A percentile compares a stretch with the other conserved stretches of the same genome.
Evolutionary conservation across 2,329 filamentous ascomycete genomes (phyloP).

Genomic region (Colletotrichum aenigma): DNA sequence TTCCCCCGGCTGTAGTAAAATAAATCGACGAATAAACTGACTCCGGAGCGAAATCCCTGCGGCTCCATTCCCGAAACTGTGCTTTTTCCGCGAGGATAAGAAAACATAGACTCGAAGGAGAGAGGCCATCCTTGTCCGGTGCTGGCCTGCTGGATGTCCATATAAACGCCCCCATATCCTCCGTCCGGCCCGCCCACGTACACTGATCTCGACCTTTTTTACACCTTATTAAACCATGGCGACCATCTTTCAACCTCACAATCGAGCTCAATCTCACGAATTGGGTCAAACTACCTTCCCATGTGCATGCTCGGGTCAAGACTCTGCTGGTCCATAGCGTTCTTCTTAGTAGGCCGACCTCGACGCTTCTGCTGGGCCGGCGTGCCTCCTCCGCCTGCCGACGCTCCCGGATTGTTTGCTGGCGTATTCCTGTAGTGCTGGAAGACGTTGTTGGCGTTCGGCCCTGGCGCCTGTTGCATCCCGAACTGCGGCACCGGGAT

Average conservation of each 20-base stretch:
- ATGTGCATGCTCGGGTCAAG: constrained; percentile 15
- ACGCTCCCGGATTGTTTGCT: not conserved
- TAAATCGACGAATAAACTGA: not conserved
- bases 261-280: not conserved
- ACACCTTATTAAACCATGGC: not conserved
- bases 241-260: not conserved
- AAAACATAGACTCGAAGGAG: not conserved
- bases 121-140: not conserved
- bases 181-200: not conserved
- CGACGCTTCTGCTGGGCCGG: constrained; percentile 17
- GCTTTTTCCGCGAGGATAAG: constrained; percentile 7
- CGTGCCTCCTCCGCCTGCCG: constrained; percentile 3
- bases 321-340: constrained; percentile 2
- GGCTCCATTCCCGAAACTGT: not conserved
- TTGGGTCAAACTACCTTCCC: not conserved
- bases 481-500: constrained; percentile 22
- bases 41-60: constrained; percentile 8
- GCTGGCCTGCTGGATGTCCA: not conserved
- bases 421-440: constrained; percentile 17
- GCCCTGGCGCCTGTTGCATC: constrained; percentile 13
- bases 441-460: constrained; percentile 5
- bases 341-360: constrained; percentile 17
- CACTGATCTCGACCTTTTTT: not conserved
- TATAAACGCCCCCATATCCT: constrained; percentile 14
- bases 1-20: not conserved